Conservation (phyloP, 225 moss, liverwort and hornwort species). For the Bryum argenteum region DNA sequence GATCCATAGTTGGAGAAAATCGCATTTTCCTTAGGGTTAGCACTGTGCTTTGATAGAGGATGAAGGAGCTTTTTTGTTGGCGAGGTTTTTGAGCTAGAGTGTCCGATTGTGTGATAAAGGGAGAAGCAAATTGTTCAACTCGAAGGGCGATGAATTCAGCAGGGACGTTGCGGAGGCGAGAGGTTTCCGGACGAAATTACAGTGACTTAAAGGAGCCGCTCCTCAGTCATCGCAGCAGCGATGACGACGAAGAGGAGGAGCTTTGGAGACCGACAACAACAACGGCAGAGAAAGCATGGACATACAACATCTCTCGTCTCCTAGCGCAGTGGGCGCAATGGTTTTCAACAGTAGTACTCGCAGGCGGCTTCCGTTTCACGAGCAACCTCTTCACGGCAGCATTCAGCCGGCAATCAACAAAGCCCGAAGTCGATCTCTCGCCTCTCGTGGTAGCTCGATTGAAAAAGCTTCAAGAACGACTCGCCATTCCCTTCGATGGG, state of each 20-base stretch:
- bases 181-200: conserved; percentile 68
- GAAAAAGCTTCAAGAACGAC: conserved; percentile 72
- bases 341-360: conserved; percentile 65
- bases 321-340: conserved; percentile 94
- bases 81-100: conserved; percentile 29
- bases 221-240: conserved; percentile 54
- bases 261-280: conserved; percentile 45
- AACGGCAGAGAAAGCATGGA: conserved; percentile 77
- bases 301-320: conserved; percentile 80
- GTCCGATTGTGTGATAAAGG: conserved; percentile 20
- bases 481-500: conserved; percentile 79
- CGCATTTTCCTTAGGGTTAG: background rate
- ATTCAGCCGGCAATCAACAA: conserved; percentile 32
- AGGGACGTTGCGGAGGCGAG: conserved; percentile 84
- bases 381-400: conserved; percentile 46
- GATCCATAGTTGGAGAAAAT: background rate
- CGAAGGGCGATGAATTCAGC: conserved; percentile 73
- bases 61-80: background rate
- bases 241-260: conserved; percentile 67
- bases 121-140: conserved; percentile 12
- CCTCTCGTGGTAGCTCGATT: conserved; percentile 46
- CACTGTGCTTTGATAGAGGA: no score
- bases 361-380: conserved; percentile 45
- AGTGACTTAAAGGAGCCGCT: conserved; percentile 81
- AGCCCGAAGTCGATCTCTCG: conserved; percentile 28